These are phyloP conservation scores for Ogataea paradorogensis DNA, from an alignment of 805 yeast species.

Conservation along the genomic window DNA sequence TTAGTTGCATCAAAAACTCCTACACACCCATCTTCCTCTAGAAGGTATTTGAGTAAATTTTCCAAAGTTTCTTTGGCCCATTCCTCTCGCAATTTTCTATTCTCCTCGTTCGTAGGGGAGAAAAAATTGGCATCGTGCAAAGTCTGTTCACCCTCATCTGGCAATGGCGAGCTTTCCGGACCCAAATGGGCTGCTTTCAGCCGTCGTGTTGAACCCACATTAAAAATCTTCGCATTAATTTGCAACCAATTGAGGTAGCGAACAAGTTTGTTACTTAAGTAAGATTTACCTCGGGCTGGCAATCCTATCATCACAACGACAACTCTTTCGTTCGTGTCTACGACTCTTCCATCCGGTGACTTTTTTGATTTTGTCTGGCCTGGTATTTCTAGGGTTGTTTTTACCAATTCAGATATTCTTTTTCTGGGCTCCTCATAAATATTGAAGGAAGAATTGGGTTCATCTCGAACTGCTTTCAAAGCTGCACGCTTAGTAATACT, in stretches of 20 bases:
- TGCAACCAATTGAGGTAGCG: conserved; percentile 92
- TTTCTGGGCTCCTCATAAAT: background rate
- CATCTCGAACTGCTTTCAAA: background rate
- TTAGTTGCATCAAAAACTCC: conserved; percentile 90
- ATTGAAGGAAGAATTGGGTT: background rate
- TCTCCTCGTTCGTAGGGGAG: conserved; percentile 69
- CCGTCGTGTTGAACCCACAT: conserved; percentile 93
- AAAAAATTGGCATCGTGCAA: conserved; percentile 82
- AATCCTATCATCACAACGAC: conserved; percentile 96
- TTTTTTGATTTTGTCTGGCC: conserved; percentile 82
- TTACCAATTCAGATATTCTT: conserved; percentile 1
- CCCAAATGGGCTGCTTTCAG: conserved; percentile 63
- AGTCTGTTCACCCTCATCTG: conserved; percentile 35
- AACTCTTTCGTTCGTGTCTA: conserved; percentile 60
- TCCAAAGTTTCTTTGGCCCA: conserved; percentile 97
- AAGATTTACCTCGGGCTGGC: conserved; percentile 94
- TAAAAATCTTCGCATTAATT: conserved; percentile 85
- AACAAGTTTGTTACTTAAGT: conserved; percentile 86
- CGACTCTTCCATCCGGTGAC: conserved; percentile 71
- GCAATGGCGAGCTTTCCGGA: conserved; percentile 65
- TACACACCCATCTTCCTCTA: conserved; percentile 81
- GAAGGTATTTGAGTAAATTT: conserved; percentile 73
- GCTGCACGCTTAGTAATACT: background rate
- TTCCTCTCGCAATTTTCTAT: conserved; percentile 70
- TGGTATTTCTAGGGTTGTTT: conserved; percentile 83